phyloP scores from a whole-genome alignment of 176 grass and related monocot species.

The Zoysia japonica region DNA sequence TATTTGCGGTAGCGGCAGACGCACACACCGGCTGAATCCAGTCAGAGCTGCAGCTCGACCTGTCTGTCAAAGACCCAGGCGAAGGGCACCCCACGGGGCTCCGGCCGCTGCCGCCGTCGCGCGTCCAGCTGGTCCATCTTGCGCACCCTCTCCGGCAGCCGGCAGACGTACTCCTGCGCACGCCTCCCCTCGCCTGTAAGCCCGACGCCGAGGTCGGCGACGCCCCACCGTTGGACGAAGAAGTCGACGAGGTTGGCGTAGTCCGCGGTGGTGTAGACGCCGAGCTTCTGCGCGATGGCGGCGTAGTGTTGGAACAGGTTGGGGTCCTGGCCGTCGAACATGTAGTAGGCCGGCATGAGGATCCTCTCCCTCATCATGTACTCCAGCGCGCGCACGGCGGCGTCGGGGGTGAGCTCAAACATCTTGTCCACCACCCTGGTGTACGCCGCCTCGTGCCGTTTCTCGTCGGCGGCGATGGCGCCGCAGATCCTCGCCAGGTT shows the following conservation, averaged over 20 bases:
- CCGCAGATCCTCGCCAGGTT: conserved; percentile 42
- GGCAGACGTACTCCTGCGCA: conserved; percentile 45
- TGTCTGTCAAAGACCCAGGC: conserved; percentile 42
- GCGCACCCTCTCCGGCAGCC: conserved; percentile 30
- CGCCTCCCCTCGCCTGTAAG: conserved; percentile 31
- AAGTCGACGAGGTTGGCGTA: conserved; percentile 41
- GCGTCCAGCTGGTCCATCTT: conserved; percentile 22
- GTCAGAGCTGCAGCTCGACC: conserved; percentile 11
- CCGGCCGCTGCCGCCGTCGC: neutral
- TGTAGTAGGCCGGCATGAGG: conserved; percentile 40
- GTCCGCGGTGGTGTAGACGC: conserved; percentile 49
- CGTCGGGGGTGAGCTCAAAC: conserved; percentile 39
- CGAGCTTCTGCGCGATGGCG: conserved; percentile 43
- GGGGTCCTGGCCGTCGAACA: conserved; percentile 47
- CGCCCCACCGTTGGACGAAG: conserved; percentile 40
- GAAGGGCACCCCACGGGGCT: neutral
- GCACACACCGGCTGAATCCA: no score
- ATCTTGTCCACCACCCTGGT: conserved; percentile 40
- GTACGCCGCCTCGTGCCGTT: conserved; percentile 53
- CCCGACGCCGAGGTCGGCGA: neutral
- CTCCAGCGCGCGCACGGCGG: conserved; percentile 31
- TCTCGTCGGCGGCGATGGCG: conserved; percentile 46
- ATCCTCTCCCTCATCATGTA: conserved; percentile 50
- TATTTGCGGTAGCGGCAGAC: no score
- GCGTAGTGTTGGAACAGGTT: conserved; percentile 42